Evolutionary conservation across 805 yeast species (phyloP).

Genomic region (Dipodascopsis uninucleata): DNA sequence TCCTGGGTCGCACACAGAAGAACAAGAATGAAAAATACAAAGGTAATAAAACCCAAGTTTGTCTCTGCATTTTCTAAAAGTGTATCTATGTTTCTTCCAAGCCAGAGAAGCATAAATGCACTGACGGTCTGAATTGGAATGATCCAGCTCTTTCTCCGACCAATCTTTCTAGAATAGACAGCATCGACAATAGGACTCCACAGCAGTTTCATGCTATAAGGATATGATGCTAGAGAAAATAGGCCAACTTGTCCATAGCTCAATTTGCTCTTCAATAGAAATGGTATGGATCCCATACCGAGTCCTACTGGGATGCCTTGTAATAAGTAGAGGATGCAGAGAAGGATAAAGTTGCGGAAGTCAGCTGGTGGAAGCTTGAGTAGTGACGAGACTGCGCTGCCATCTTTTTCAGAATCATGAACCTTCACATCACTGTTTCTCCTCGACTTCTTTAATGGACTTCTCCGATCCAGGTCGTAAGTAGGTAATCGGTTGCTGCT

Average conservation of each 20-base stretch:
- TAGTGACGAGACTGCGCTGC: slow-evolving; percentile 22
- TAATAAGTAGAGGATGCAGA: slow-evolving; percentile 70
- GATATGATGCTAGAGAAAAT: slow-evolving; percentile 89
- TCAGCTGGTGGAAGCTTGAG: slow-evolving; percentile 43
- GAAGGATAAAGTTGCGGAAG: slow-evolving; percentile 66
- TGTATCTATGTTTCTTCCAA: slow-evolving; percentile 58
- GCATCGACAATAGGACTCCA: slow-evolving; percentile 98
- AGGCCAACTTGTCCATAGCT: slow-evolving; percentile 87
- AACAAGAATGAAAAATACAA: slow-evolving; percentile 70
- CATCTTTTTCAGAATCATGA: neutral
- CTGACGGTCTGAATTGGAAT: slow-evolving; percentile 79
- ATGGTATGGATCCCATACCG: slow-evolving; percentile 93
- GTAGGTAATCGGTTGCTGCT: slow-evolving; percentile 9
- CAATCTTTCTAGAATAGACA: slow-evolving; percentile 58
- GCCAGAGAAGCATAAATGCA: slow-evolving; percentile 49
- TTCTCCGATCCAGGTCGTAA: slow-evolving; percentile 4
- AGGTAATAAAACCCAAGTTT: slow-evolving; percentile 53
- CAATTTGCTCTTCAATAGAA: slow-evolving; percentile 74
- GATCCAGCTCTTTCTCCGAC: slow-evolving; percentile 91
- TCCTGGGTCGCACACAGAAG: slow-evolving; percentile 95
- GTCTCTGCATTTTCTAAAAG: slow-evolving; percentile 48
- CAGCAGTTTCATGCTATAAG: slow-evolving; percentile 82
- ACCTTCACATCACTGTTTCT: neutral
- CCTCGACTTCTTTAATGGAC: neutral
- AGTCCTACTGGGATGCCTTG: slow-evolving; percentile 98